Percentiles rank a stretch among this genome's conserved stretches.
phyloP scores from a whole-genome alignment of 108 stramenopile species.

The Pinguiococcus pyrenoidosus region DNA sequence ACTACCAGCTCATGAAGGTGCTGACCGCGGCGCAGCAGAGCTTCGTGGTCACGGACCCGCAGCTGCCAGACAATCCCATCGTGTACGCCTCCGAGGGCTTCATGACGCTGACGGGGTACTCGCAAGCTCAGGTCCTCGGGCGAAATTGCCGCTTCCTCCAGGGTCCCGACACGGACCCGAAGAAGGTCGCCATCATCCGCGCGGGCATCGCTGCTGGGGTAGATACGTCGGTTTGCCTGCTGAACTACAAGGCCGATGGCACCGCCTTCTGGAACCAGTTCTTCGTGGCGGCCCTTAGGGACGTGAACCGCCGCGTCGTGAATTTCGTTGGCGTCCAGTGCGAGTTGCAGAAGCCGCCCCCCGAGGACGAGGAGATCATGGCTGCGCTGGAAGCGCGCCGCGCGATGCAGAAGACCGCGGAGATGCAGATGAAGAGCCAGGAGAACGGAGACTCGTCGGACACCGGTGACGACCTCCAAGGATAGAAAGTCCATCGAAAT shows the following conservation, averaged over 20 bases:
- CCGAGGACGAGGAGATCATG: neutral
- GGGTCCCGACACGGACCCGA: conserved; percentile 91
- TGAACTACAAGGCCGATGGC: conserved; percentile 92
- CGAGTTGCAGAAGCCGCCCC: conserved; percentile 27
- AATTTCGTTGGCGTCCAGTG: conserved; percentile 94
- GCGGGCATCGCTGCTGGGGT: conserved; percentile 66
- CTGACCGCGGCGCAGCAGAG: conserved; percentile 89
- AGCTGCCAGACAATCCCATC: conserved; percentile 84
- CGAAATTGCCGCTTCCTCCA: conserved; percentile 93
- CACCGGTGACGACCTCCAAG: too few relatives aligned
- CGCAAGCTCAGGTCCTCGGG: conserved; percentile 74
- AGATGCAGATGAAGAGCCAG: neutral
- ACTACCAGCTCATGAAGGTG: conserved; percentile 89
- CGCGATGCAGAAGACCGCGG: neutral
- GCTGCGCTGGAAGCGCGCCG: neutral
- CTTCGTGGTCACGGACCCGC: conserved; percentile 90
- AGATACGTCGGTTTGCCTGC: conserved; percentile 74
- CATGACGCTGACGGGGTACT: conserved; percentile 82
- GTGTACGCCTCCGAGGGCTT: conserved; percentile 49
- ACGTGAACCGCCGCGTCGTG: conserved; percentile 71
- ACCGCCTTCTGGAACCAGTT: conserved; percentile 90
- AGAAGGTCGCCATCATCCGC: conserved; percentile 82
- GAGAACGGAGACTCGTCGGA: neutral
- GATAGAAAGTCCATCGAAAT: too few relatives aligned
- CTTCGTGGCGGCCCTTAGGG: conserved; percentile 80